phyloP scores from a whole-genome alignment of 176 grass and related monocot genomes.

The Musa itinerans region DNA sequence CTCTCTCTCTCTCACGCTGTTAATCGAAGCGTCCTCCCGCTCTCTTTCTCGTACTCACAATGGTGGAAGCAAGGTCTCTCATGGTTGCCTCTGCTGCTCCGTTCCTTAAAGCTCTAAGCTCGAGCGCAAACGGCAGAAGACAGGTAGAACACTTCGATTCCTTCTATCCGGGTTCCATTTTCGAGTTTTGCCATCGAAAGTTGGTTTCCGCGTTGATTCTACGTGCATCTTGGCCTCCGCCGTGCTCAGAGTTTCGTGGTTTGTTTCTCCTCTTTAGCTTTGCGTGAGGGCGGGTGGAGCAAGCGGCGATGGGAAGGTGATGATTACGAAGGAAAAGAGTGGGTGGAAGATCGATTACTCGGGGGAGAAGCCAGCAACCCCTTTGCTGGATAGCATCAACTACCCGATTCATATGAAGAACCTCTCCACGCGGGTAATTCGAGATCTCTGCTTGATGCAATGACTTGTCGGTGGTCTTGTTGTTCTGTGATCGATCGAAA shows the following conservation, averaged over 20 bases:
- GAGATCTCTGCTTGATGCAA: background rate
- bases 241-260: background rate
- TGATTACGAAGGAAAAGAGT: constrained; percentile 30
- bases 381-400: constrained; percentile 69
- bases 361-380: constrained; percentile 61
- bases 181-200: background rate
- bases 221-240: background rate
- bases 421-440: constrained; percentile 41
- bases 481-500: background rate
- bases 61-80: constrained; percentile 27
- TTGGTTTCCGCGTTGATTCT: background rate
- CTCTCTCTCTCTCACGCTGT: constrained; percentile 1
- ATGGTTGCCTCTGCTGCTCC: constrained; percentile 38
- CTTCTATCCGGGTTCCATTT: background rate
- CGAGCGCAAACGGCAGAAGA: constrained; percentile 28
- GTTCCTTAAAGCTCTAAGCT: constrained; percentile 31
- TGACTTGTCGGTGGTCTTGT: background rate
- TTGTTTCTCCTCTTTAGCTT: constrained; percentile 36
- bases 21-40: background rate
- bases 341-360: constrained; percentile 58
- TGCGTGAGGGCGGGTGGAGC: constrained; percentile 35
- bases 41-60: background rate
- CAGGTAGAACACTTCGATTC: constrained; percentile 32
- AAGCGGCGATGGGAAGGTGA: constrained; percentile 24
- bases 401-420: constrained; percentile 96